Base-by-base conservation (phyloP, 192 early-diverging fungal genomes). In the Radiomyces spectabilis region DNA sequence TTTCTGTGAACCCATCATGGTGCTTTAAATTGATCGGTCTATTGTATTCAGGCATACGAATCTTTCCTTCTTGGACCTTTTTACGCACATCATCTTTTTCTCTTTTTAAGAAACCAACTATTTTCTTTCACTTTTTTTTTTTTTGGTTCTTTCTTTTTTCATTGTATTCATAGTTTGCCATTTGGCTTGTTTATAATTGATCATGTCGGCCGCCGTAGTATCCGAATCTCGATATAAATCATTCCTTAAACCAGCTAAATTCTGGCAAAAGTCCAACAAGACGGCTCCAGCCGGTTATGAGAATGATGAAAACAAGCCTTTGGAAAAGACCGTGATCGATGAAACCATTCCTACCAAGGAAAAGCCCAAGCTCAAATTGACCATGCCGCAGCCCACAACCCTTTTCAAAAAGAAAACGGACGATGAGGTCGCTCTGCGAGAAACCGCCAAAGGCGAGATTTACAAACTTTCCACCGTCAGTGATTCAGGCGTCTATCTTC, bases 381-480 rank as follows among this genome's bases (percentile, higher is more conserved):
- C 5, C 5, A 8, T 35, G 13, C 33, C 33, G 5, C 13, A 5
- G 5, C 33, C 33, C 5, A 8, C 46, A 3, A 25, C 30, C 25
- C 24, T 26, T 15, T 27, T 27, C 24, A 25, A 29, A 15, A 27
- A 44, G 24, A 31, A 48, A 48, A 31, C 24, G 15, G 46, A 48
- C 15, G 24, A 21, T 27, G 1, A 16, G 30, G 12, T 27, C 15
- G 15, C 15, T 3, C 46, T 48, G 24, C 27, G 26, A 27, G 26
- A 21, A 27, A 21, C 24, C 6, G 24, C 13, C 6, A 53, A 47
- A 19, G 41, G 41, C 7, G 43, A 63, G 27, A 25, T 63, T 12
- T 63, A 63, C 30, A 41, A 63, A 30, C 33, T 63, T 13, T 63
- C 51, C 12, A 63, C 61, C 25, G 53, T 63, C 42, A 61, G 54